A percentile compares a stretch with the other conserved stretches of the same genome.
Conservation (phyloP, 352 stramenopile species). For the Phytophthora idaei region DNA sequence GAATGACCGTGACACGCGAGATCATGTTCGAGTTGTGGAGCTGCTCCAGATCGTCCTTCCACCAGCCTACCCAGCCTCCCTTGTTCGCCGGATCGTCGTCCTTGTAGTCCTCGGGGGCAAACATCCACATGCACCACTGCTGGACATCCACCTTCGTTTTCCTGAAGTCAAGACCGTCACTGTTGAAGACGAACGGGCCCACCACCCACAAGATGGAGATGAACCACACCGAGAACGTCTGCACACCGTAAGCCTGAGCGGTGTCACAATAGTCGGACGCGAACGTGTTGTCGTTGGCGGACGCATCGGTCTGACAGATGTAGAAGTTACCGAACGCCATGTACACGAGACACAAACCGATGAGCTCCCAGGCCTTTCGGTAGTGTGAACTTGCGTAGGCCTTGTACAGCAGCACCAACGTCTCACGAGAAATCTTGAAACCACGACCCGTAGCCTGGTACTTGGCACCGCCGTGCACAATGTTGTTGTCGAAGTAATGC, state of each 20-base stretch:
- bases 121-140: conserved; percentile 78
- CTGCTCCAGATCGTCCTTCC: conserved; percentile 68
- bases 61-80: conserved; percentile 79
- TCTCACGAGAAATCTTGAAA: conserved; percentile 86
- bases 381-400: conserved; percentile 76
- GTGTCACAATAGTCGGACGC: conserved; percentile 66
- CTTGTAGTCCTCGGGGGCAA: conserved; percentile 62
- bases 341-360: conserved; percentile 76
- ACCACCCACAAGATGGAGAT: conserved; percentile 76
- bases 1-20: conserved; percentile 65
- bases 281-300: conserved; percentile 57
- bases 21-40: conserved; percentile 73
- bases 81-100: conserved; percentile 67
- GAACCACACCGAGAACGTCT: conserved; percentile 85
- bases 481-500: conserved; percentile 87
- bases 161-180: conserved; percentile 72
- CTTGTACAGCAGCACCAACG: conserved; percentile 79
- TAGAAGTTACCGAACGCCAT: conserved; percentile 68
- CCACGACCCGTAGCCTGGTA: conserved; percentile 81
- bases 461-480: conserved; percentile 75
- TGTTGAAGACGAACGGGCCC: conserved; percentile 82
- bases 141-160: conserved; percentile 78
- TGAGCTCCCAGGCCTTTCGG: conserved; percentile 76
- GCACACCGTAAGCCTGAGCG: conserved; percentile 71
- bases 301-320: conserved; percentile 61